Evolutionary conservation across 2,329 filamentous ascomycete species (phyloP).

Genomic region (Hirsutella thompsonii): DNA sequence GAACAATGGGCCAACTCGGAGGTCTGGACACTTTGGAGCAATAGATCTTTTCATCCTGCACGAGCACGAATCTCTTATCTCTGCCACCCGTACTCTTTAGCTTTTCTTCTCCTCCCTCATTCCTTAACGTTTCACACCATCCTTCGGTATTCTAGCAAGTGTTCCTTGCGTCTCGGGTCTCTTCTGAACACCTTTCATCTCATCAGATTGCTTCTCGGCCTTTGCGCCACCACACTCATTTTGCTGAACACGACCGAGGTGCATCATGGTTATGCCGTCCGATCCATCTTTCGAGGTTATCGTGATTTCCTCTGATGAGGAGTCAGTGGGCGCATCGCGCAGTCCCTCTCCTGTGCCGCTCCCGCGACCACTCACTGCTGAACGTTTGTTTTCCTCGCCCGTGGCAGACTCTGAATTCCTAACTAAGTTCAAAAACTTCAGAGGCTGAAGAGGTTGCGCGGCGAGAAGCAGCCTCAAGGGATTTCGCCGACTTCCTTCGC

Average conservation of each 20-base stretch:
- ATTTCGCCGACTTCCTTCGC: conserved; percentile 2
- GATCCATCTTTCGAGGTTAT: neutral
- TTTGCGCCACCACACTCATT: too few relatives aligned
- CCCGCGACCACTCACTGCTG: neutral
- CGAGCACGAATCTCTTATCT: too few relatives aligned
- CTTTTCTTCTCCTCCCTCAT: too few relatives aligned
- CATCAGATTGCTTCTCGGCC: too few relatives aligned
- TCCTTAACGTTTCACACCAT: neutral
- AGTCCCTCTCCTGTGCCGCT: neutral
- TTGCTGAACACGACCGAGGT: too few relatives aligned
- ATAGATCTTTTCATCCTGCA: too few relatives aligned
- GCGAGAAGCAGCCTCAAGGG: neutral
- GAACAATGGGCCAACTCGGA: too few relatives aligned
- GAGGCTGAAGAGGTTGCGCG: neutral
- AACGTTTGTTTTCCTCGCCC: neutral
- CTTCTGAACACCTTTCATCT: too few relatives aligned
- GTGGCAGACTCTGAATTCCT: neutral
- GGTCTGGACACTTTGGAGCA: too few relatives aligned
- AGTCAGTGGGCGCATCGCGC: neutral
- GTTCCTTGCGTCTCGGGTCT: too few relatives aligned
- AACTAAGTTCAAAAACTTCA: neutral
- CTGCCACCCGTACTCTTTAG: neutral
- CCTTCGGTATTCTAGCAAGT: neutral
- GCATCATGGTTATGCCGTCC: too few relatives aligned
- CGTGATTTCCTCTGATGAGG: neutral